These are phyloP conservation scores for Penicillium sp. DNA, from an alignment of 2,329 filamentous ascomycete genomes.

Conservation along the genomic window DNA sequence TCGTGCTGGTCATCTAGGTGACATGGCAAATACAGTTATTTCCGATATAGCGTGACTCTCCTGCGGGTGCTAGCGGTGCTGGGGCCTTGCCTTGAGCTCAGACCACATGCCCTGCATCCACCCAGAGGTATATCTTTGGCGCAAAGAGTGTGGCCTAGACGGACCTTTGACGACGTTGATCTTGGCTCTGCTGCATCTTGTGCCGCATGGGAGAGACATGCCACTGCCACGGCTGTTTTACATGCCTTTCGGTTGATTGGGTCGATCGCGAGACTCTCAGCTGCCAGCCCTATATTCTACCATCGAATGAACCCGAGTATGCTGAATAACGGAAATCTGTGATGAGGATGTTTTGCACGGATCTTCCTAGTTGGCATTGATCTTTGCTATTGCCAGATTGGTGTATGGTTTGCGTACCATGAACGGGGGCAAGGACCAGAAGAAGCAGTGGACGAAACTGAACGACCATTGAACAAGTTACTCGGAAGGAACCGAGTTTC, in stretches of 20 bases:
- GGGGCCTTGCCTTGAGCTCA: conserved; percentile 12
- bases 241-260: conserved; percentile 23
- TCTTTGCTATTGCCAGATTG: conserved; percentile 12
- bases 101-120: conserved; percentile 14
- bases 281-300: conserved; percentile 14
- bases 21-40: conserved; percentile 14
- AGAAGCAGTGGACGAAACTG: not conserved
- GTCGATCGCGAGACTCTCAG: conserved; percentile 14
- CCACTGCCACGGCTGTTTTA: conserved; percentile 17
- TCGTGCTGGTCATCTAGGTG: conserved; percentile 17
- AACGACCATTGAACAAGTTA: not conserved
- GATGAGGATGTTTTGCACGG: conserved; percentile 17
- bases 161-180: conserved; percentile 21
- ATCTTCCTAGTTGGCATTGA: conserved; percentile 15
- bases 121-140: conserved; percentile 17
- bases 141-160: conserved; percentile 18
- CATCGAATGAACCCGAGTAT: conserved; percentile 8
- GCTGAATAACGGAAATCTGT: conserved; percentile 4
- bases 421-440: not conserved
- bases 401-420: conserved; percentile 7
- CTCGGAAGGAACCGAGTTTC: not conserved
- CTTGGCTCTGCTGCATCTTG: conserved; percentile 16
- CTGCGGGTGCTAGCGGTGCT: conserved; percentile 8
- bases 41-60: conserved; percentile 13
- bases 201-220: conserved; percentile 18